Conservation (phyloP, 2,329 filamentous ascomycete species). For the Hypoxylon sp. region DNA sequence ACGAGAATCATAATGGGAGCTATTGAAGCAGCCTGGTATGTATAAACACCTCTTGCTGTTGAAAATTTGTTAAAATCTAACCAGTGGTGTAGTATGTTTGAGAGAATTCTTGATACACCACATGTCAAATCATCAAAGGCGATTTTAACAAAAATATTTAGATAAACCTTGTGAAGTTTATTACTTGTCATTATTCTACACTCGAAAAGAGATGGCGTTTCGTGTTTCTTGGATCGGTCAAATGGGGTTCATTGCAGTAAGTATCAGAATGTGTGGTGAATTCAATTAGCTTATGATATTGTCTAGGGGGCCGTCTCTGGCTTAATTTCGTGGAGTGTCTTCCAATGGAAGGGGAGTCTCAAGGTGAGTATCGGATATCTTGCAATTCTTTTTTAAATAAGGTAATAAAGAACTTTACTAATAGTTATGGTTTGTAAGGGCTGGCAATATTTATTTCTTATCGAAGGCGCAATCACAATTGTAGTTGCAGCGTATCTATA, state of each 20-base stretch:
- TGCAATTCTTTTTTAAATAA: neutral
- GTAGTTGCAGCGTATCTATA: slow-evolving; percentile 44
- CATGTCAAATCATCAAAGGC: neutral
- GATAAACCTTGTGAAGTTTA: slow-evolving; percentile 40
- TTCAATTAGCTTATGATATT: neutral
- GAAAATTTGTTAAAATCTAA: neutral
- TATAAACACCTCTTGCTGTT: slow-evolving; percentile 57
- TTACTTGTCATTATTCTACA: slow-evolving; percentile 41
- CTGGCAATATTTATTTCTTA: slow-evolving; percentile 52
- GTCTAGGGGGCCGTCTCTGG: slow-evolving; percentile 46
- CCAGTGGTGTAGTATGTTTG: slow-evolving; percentile 17
- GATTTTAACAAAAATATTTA: slow-evolving; percentile 19
- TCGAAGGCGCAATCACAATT: slow-evolving; percentile 50
- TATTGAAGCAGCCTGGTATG: slow-evolving; percentile 64
- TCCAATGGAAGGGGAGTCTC: slow-evolving; percentile 45
- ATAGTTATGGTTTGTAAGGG: slow-evolving; percentile 27
- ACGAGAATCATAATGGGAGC: slow-evolving; percentile 63
- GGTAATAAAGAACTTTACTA: neutral
- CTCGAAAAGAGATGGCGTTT: slow-evolving; percentile 43
- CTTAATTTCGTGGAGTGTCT: slow-evolving; percentile 50
- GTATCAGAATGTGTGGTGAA: neutral
- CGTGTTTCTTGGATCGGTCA: slow-evolving; percentile 44
- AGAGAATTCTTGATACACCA: neutral
- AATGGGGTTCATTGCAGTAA: slow-evolving; percentile 48
- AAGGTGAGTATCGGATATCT: slow-evolving; percentile 26